phyloP scores from a whole-genome alignment of 371 early-diverging fungal species.

The Mortierella sp. region DNA sequence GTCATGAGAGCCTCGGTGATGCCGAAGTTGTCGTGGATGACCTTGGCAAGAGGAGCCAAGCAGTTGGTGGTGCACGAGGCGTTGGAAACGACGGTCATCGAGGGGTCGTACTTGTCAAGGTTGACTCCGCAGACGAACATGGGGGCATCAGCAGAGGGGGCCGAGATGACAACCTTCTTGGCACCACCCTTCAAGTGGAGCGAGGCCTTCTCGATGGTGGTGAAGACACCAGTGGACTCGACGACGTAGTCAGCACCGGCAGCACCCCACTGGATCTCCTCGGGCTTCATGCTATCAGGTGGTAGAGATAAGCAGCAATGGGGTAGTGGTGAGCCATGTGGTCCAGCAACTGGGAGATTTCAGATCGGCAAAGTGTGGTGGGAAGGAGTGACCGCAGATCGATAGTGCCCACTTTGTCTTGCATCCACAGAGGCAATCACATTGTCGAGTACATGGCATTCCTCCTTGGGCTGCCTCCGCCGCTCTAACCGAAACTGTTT shows the following conservation, averaged over 20 bases:
- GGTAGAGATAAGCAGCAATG: background rate
- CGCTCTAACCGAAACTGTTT: too few relatives aligned
- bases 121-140: slow-evolving; percentile 97
- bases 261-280: slow-evolving; percentile 92
- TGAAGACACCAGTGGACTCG: slow-evolving; percentile 99
- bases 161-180: slow-evolving; percentile 98
- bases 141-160: slow-evolving; percentile 93
- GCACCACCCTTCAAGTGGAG: slow-evolving; percentile 95
- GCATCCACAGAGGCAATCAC: too few relatives aligned
- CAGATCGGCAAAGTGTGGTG: too few relatives aligned
- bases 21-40: slow-evolving; percentile 87
- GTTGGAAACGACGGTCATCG: slow-evolving; percentile 93
- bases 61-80: slow-evolving; percentile 99
- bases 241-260: slow-evolving; percentile 95
- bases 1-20: slow-evolving; percentile 90
- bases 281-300: slow-evolving; percentile 73
- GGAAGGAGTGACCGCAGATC: too few relatives aligned
- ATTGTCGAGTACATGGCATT: too few relatives aligned
- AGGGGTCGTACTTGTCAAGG: slow-evolving; percentile 88
- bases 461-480: too few relatives aligned
- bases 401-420: too few relatives aligned
- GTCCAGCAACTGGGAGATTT: too few relatives aligned
- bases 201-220: slow-evolving; percentile 87
- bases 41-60: slow-evolving; percentile 97
- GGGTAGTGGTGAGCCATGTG: background rate